Base-by-base conservation (phyloP, 306 rosid species). In the Crotalaria pallida region DNA sequence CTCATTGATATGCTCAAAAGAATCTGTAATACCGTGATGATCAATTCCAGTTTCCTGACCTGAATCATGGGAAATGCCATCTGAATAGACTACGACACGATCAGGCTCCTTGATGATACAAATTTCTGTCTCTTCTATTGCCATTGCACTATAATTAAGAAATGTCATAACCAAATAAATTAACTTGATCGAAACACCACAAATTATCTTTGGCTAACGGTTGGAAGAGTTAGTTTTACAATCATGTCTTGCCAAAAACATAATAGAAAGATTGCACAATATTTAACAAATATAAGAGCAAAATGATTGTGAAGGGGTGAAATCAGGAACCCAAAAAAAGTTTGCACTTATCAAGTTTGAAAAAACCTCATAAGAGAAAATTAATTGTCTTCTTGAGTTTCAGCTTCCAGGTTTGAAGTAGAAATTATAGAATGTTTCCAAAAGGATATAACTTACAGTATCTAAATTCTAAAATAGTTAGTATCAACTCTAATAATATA, bases 91-190 rank as follows among this genome's bases (percentile, higher is more conserved):
- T 76, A 79, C 41, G 26, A 85, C 92, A 70, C 77, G 21, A 77
- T 91, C 97, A 15, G 97, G 95, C 84, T 89, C 96, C 85, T 87
- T 86, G 83, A 89, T 93, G 84, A 84, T 45, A 80, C 99, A 91
- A 77, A 86, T 84, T 77, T 95, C 96, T 5, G 95, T 66, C 43
- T 81, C 99, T 79, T 87, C 96, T 36, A 80, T 69, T 49, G 83
- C 96, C 97, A 89, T 95, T 58, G 80, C 83, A 60, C 96, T 89
- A 62, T 26, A 83, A 73, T 58, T 59, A 61, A 55, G 70, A 82
- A 87, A 53, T 7, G 33, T 58, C 52, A 70, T 17, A 16, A 59
- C 60, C 45, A 43, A 56, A 59, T 36, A 70, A 64, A 43, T 41
- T 36, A 56, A 58, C 57, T 68, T 43, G 57, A 26, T 40, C 58